Percentiles rank a stretch among this genome's conserved stretches.
Evolutionary conservation across 495 filamentous ascomycete species (phyloP).

Genomic region (Penicillium manginii): DNA sequence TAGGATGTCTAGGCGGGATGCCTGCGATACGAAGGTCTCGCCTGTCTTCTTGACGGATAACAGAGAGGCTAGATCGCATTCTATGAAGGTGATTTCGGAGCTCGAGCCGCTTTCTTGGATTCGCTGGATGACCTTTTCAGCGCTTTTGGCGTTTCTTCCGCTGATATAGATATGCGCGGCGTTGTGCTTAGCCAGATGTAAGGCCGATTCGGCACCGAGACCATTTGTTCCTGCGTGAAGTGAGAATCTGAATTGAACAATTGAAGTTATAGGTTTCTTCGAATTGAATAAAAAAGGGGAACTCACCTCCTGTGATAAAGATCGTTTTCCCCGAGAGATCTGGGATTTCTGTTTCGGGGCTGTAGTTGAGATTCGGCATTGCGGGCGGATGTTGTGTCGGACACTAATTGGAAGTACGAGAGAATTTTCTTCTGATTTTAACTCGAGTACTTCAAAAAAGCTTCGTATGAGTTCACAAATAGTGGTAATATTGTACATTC

Average conservation of each 20-base stretch:
- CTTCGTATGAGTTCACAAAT: background rate
- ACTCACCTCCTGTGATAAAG: conserved; percentile 60
- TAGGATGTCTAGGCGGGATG: conserved; percentile 55
- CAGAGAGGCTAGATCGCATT: conserved; percentile 52
- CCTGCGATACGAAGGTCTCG: conserved; percentile 33
- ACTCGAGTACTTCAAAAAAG: background rate
- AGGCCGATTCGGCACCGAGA: conserved; percentile 58
- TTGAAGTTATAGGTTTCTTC: no score
- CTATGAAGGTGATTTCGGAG: conserved; percentile 39
- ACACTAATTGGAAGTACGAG: background rate
- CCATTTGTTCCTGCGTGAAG: conserved; percentile 45
- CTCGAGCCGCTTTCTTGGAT: conserved; percentile 39
- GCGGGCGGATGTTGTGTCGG: background rate
- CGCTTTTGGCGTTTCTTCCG: conserved; percentile 52
- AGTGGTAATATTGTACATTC: background rate
- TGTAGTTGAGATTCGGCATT: conserved; percentile 17
- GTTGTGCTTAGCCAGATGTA: conserved; percentile 56
- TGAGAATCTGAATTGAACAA: no score
- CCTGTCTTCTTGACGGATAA: conserved; percentile 43
- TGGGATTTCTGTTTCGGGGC: conserved; percentile 51
- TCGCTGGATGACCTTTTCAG: conserved; percentile 44
- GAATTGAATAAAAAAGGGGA: background rate
- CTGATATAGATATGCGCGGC: conserved; percentile 61
- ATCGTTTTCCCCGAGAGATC: conserved; percentile 56
- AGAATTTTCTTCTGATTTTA: background rate